Evolutionary conservation across 495 filamentous ascomycete genomes (phyloP).

Genomic region (Podospora pseudocomata): DNA sequence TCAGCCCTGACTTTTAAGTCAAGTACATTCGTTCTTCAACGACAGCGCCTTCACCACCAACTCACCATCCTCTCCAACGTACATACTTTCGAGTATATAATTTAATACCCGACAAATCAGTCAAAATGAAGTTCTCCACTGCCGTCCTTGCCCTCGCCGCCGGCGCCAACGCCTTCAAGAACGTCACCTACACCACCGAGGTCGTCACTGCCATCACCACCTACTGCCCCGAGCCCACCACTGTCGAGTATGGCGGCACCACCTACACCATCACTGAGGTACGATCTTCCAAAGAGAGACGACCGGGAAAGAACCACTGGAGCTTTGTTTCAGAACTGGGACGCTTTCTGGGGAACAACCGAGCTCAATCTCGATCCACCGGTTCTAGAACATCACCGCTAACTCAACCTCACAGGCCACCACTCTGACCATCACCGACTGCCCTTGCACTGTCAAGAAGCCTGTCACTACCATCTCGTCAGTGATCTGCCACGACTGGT

Average conservation of each 20-base stretch:
- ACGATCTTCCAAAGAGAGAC: slow-evolving; percentile 10
- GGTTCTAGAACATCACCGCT: neutral
- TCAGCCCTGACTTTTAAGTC: slow-evolving; percentile 55
- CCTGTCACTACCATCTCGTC: slow-evolving; percentile 60
- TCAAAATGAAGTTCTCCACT: slow-evolving; percentile 85
- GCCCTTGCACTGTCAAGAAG: slow-evolving; percentile 73
- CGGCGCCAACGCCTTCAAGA: slow-evolving; percentile 54
- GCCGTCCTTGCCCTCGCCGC: slow-evolving; percentile 59
- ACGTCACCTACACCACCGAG: slow-evolving; percentile 65
- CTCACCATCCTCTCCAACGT: slow-evolving; percentile 18
- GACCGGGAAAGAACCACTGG: neutral
- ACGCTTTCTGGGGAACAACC: neutral
- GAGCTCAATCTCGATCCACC: neutral
- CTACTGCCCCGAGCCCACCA: slow-evolving; percentile 77
- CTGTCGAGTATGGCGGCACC: slow-evolving; percentile 60
- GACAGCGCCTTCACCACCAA: slow-evolving; percentile 5
- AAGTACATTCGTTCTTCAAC: slow-evolving; percentile 54
- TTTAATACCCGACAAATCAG: slow-evolving; percentile 43
- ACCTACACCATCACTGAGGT: slow-evolving; percentile 80
- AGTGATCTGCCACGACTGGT: slow-evolving; percentile 66
- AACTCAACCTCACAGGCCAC: slow-evolving; percentile 49
- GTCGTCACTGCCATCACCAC: slow-evolving; percentile 77
- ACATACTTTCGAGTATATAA: slow-evolving; percentile 42
- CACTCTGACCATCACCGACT: slow-evolving; percentile 75
- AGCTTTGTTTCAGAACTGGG: neutral